Evolutionary conservation across 2,329 filamentous ascomycete species (phyloP).

Genomic region (Chaetomiaceae sp.): DNA sequence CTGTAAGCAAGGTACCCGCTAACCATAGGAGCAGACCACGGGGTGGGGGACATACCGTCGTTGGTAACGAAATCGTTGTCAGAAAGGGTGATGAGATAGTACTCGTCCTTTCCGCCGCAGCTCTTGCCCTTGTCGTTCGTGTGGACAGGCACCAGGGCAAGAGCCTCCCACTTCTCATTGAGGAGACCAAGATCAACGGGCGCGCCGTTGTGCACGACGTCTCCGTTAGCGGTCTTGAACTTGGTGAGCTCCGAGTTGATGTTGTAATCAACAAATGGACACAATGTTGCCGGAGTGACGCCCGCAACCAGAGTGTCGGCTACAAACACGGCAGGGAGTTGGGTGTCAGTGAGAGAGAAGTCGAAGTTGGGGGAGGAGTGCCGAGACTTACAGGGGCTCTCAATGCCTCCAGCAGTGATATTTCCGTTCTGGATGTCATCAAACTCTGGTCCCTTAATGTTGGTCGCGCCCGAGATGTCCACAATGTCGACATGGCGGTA

Average conservation of each 20-base stretch:
- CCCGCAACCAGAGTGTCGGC: conserved; percentile 50
- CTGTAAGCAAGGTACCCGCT: neutral
- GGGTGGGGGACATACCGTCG: conserved; percentile 42
- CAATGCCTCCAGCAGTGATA: conserved; percentile 23
- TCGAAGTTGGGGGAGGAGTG: neutral
- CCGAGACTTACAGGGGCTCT: conserved; percentile 20
- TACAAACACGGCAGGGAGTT: conserved; percentile 3
- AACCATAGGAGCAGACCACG: neutral
- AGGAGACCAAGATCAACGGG: conserved; percentile 53
- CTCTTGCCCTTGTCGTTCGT: conserved; percentile 28
- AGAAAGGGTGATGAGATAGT: conserved; percentile 62
- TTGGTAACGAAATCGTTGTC: conserved; percentile 76
- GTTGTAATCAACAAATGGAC: conserved; percentile 65
- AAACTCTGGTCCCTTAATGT: conserved; percentile 48
- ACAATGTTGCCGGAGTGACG: conserved; percentile 58
- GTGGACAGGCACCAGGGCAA: conserved; percentile 58
- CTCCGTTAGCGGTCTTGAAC: conserved; percentile 38
- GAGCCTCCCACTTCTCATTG: conserved; percentile 75
- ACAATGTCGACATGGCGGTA: conserved; percentile 69
- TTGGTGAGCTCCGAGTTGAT: conserved; percentile 58
- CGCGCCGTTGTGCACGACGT: conserved; percentile 63
- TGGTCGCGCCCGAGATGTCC: conserved; percentile 57
- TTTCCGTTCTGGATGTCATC: conserved; percentile 32
- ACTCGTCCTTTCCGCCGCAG: conserved; percentile 45
- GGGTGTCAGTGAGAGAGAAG: neutral